Evolutionary conservation across 2,329 filamentous ascomycete species (phyloP), one percentile per base, ranked within the genome.

Genomic region (Monosporascus sp.): DNA sequence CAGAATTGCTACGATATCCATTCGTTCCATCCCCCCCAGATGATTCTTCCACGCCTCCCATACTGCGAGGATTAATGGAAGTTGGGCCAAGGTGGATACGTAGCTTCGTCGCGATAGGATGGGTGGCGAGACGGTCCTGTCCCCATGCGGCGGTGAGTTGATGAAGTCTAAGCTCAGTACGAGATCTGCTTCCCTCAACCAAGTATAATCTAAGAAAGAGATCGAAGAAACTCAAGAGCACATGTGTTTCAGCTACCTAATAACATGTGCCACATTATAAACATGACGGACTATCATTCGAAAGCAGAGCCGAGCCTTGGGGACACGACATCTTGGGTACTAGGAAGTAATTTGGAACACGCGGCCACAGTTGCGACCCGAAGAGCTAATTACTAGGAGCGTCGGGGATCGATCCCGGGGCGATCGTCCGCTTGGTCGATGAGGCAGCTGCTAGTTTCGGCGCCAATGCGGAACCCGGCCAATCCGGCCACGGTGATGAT

Each of bases 401-500:
- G 9, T 5, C 9, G 20, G 38, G 31, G 22, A 38, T 20, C 5
- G 18, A 14, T 22, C 14, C 15, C 36, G 7, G 7, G 9, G 1
- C 5, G 18, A 31, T 20, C 5, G 7, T 35, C 51, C 35, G 27
- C 50, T 48, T 35, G 46, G 54, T 39, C 35, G 49, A 48, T 50
- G 53, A 35, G 44, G 39, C 38, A 18, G 48, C 31, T 44, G 37
- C 51, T 61, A 54, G 59, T 55, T 36, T 51, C 24, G 54, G 46
- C 49, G 46, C 50, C 51, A 56, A 59, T 56, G 53, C 60, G 55
- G 46, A 50, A 20, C 47, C 58, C 53, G 14, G 25, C 49, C 52
- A 54, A 49, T 51, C 52, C 52, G 44, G 51, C 55, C 39, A 36
- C 50, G 22, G 36, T 27, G 20, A 44, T 31, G 25, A 18, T 5